Evolutionary conservation across 306 rosid genomes (phyloP), one percentile per base, ranked within the genome.

Genomic region (Abrus precatorius): DNA sequence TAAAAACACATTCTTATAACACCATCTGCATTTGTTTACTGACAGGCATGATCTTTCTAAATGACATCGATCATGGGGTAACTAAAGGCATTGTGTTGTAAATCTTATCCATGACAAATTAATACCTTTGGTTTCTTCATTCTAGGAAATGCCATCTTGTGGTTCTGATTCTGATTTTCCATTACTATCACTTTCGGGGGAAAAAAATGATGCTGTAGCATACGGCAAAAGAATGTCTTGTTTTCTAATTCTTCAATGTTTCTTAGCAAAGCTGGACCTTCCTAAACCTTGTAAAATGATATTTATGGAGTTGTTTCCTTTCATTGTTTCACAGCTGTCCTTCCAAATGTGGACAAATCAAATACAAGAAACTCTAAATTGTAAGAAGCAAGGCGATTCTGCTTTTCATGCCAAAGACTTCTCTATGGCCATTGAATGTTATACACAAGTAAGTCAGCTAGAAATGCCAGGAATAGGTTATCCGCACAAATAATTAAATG

Each of bases 271-370:
- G 72, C 32, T 50, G 34, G 61, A 78, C 28, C 74, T 47, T 75
- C 69, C 14, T 40, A 48, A 36, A 27, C 34, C 73, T 30, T 62
- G 76, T 60, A 20, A 30, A 34, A 12, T 43, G 28, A 50, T 32
- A 49, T 29, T 30, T 29, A 45, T 75, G 55, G 43, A 48, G 52
- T n/a, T 64, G 50, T 62, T 3, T 61, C 41, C 64, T 76, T 78
- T 69, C 30, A 45, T 79, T 76, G 28, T 59, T n/a, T 86, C 67
- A 81, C 92, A 93, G 99, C 95, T 93, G 47, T 93, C 99, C 61
- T 93, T 93, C 88, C 99, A 93, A 82, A 93, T 96, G 98, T 96
- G 98, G 98, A 93, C 98, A 68, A 92, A 89, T 80, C 98, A 96
- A 87, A 90, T 96, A 89, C 98, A 96, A 74, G 99, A 93, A 36